phyloP scores from a whole-genome alignment of 2,329 filamentous ascomycete species.

The Emmonsiellopsis sp. region DNA sequence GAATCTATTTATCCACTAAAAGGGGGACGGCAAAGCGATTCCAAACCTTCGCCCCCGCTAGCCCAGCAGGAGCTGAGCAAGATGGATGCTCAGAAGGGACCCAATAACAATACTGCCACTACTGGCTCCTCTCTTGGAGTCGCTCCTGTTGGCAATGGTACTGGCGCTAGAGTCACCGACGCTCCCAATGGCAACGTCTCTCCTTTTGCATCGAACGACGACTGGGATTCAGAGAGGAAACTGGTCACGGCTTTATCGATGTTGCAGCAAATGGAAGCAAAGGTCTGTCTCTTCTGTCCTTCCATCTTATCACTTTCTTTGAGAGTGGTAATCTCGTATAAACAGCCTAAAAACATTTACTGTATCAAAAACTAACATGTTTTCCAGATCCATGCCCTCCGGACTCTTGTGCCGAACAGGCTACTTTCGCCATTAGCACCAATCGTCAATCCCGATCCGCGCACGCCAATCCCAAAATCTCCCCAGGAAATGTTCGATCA shows the following conservation, averaged over 20 bases:
- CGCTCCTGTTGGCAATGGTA: neutral
- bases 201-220: neutral
- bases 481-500: slow-evolving; percentile 27
- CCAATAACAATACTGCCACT: neutral
- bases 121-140: neutral
- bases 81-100: neutral
- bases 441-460: slow-evolving; percentile 24
- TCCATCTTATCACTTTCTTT: neutral
- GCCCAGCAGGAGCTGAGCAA: neutral
- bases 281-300: slow-evolving; percentile 6
- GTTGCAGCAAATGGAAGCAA: slow-evolving; percentile 30
- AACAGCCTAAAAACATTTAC: neutral
- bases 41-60: no score
- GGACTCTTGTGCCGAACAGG: slow-evolving; percentile 32
- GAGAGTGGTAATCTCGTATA: neutral
- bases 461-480: slow-evolving; percentile 20
- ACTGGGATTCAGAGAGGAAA: slow-evolving; percentile 27
- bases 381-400: slow-evolving; percentile 34
- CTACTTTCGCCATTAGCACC: slow-evolving; percentile 31
- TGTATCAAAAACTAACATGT: slow-evolving; percentile 6
- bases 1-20: no score
- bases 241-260: slow-evolving; percentile 32
- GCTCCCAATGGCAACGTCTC: neutral
- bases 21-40: no score
- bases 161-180: neutral